Conservation (phyloP, 352 stramenopile genomes). For the Pythium aquatile region DNA sequence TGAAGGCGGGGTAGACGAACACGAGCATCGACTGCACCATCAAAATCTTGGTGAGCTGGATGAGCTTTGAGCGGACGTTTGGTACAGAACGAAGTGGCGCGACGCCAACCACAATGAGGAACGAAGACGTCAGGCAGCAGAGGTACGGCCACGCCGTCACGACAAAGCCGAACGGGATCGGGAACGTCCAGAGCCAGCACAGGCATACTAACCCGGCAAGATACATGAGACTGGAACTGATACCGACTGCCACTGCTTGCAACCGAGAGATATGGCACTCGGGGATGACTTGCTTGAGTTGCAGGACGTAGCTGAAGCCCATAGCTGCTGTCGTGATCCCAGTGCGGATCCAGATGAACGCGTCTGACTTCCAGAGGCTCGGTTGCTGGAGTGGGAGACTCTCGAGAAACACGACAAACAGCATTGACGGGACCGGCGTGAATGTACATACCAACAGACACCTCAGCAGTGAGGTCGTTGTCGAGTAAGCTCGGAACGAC, state of each 20-base stretch:
- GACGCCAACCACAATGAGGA: no score
- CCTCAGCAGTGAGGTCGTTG: neutral
- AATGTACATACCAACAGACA: constrained; percentile 5
- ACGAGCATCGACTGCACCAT: constrained; percentile 9
- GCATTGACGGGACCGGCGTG: constrained; percentile 13
- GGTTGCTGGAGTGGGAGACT: constrained; percentile 5
- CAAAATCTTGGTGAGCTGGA: no score
- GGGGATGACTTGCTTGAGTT: constrained; percentile 12
- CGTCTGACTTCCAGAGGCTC: neutral
- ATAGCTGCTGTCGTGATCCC: constrained; percentile 8
- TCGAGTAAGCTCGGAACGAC: constrained; percentile 7
- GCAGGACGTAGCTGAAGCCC: constrained; percentile 6
- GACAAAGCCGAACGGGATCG: constrained; percentile 14
- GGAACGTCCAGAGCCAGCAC: constrained; percentile 11
- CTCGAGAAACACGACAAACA: constrained; percentile 4
- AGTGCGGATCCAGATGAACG: constrained; percentile 14
- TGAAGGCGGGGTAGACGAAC: constrained; percentile 11
- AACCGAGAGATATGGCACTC: neutral
- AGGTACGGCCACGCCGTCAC: constrained; percentile 1
- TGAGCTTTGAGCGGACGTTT: no score
- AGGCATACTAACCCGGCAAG: neutral
- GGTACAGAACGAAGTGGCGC: no score
- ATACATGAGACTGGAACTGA: neutral
- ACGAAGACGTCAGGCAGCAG: neutral
- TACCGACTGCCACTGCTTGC: neutral